A percentile compares a stretch with the other conserved stretches of the same genome.
Conservation (phyloP, 495 filamentous ascomycete genomes). For the Evernia prunastri region DNA sequence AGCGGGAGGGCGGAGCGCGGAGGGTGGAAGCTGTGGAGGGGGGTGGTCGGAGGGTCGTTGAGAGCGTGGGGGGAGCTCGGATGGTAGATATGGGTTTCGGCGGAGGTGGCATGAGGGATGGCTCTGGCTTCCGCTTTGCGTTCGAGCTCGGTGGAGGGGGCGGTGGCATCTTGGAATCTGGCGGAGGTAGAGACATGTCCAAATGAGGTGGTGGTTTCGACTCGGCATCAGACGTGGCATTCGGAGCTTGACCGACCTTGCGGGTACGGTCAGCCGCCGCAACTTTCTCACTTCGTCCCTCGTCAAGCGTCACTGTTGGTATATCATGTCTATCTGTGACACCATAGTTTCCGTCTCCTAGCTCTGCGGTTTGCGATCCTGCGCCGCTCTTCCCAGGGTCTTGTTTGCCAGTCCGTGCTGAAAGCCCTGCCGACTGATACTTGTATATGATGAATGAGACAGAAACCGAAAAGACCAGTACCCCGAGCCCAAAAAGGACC, state of each 20-base stretch:
- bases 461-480: constrained; percentile 15
- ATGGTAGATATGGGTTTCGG: constrained; percentile 26
- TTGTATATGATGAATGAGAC: constrained; percentile 17
- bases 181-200: neutral
- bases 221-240: neutral
- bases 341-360: neutral
- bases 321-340: neutral
- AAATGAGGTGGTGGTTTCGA: neutral
- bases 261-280: neutral
- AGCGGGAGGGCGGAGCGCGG: constrained; percentile 36
- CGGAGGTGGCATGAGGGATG: constrained; percentile 24
- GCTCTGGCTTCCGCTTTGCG: constrained; percentile 4
- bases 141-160: constrained; percentile 1
- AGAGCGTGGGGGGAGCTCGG: constrained; percentile 27
- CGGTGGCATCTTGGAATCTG: neutral
- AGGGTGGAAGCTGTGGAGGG: constrained; percentile 34
- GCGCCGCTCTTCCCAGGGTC: neutral
- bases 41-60: constrained; percentile 30
- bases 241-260: neutral
- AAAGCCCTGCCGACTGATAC: neutral
- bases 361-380: neutral
- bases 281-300: neutral
- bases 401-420: constrained; percentile 9
- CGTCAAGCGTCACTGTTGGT: constrained; percentile 4
- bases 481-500: constrained; percentile 15